Evolutionary conservation across 1,139 yeast species (phyloP), one percentile per base, ranked within the genome.

Genomic region (Kluyveromyces sp.): DNA sequence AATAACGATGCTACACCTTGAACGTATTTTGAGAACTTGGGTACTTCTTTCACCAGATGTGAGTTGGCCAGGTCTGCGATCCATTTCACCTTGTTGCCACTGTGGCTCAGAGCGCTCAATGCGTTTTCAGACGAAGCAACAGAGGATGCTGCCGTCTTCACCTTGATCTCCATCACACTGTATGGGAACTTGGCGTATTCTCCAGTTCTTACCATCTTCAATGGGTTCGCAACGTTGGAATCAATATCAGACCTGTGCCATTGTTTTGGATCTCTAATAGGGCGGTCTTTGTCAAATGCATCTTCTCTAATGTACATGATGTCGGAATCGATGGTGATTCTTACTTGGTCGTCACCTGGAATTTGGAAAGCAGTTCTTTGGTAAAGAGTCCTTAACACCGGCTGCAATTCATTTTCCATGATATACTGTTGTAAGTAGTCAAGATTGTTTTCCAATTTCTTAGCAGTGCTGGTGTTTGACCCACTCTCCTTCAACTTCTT

Each of bases 221-320:
- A 75, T 28, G 94, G 88, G 56, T 84, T 77, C 12, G 74, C 71
- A 33, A 83, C 72, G 46, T 80, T 74, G 34, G 86, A 78, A 65
- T 92, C 98, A 48, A 92, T 78, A 63, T 92, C 97, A 42, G 80
- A 73, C 62, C 97, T 78, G 65, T 89, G 97, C 98, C 98, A 92
- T 56, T 74, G 76, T 19, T 70, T 68, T 33, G 96, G 95, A 59
- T 87, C 86, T 66, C 98, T 81, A 48, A 88, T 83, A 19, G 97
- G 97, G 54, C 89, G 75, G 52, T 79, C 81, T 42, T 73, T 68
- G 64, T 88, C 96, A 61, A 89, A 83, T 0, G 92, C 67, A 64
- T 92, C 97, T 64, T 92, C 98, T 58, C 97, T 78, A 48, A 92
- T 82, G 60, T 86, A 88, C 42, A 82, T 64, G 48, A 92, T 78